Conservation (phyloP, 176 grass and related monocot species). For the Zea mays region DNA sequence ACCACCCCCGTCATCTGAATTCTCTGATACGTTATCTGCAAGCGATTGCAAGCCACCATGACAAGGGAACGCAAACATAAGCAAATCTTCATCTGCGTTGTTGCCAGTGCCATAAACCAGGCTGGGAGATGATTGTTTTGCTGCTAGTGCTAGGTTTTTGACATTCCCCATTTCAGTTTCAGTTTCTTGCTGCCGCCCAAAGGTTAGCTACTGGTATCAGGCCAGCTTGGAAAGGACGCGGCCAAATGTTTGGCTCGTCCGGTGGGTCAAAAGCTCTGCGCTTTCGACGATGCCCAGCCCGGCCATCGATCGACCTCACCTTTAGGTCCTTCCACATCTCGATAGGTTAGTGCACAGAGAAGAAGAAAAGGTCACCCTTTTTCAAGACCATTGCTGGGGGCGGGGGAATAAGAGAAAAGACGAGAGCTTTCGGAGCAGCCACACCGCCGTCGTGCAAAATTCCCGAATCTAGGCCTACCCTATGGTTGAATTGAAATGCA, state of each 20-base stretch:
- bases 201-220: no score
- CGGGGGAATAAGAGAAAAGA: conserved; percentile 41
- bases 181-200: no score
- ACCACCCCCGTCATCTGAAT: conserved; percentile 58
- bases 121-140: background rate
- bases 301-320: conserved; percentile 32
- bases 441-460: conserved; percentile 39
- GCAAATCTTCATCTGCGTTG: conserved; percentile 16
- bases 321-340: conserved; percentile 30
- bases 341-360: conserved; percentile 8
- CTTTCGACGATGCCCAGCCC: conserved; percentile 41
- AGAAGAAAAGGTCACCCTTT: conserved; percentile 23
- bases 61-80: no score
- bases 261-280: conserved; percentile 39
- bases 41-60: conserved; percentile 48
- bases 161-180: background rate
- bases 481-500: conserved; percentile 42
- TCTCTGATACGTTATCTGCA: conserved; percentile 57
- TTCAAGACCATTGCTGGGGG: conserved; percentile 26
- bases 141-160: background rate
- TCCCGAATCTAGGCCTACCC: conserved; percentile 51
- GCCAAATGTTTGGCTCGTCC: no score
- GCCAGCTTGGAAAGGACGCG: no score
- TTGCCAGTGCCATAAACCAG: conserved; percentile 8
- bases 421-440: background rate